Evolutionary conservation across 2,329 filamentous ascomycete genomes (phyloP).

Genomic region (Aspergillus ochraceoroseus): DNA sequence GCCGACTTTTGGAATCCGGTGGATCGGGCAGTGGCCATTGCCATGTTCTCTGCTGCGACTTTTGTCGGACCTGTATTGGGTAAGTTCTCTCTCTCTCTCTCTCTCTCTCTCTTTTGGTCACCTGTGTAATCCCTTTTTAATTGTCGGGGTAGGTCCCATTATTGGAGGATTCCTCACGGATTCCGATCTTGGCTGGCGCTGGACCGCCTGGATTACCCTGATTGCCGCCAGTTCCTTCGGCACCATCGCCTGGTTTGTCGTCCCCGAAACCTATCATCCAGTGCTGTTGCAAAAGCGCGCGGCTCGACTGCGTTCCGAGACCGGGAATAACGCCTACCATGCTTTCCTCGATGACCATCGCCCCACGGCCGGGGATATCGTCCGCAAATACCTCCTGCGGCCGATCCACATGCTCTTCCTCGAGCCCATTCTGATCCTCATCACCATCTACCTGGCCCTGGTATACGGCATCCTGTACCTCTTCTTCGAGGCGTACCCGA

Average conservation of each 20-base stretch:
- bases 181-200: constrained; percentile 52
- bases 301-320: constrained; percentile 45
- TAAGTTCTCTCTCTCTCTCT: constrained; percentile 11
- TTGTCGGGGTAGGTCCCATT: constrained; percentile 45
- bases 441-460: constrained; percentile 45
- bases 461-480: constrained; percentile 39
- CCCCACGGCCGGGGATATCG: constrained; percentile 38
- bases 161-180: constrained; percentile 49
- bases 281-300: constrained; percentile 49
- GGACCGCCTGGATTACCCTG: constrained; percentile 54
- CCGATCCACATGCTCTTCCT: constrained; percentile 46
- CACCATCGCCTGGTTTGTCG: constrained; percentile 42
- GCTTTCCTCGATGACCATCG: constrained; percentile 44
- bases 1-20: constrained; percentile 49
- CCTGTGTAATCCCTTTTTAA: no score
- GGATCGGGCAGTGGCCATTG: constrained; percentile 45
- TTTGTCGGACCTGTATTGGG: constrained; percentile 49
- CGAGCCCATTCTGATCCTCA: constrained; percentile 47
- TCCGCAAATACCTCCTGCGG: constrained; percentile 44
- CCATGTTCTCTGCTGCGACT: constrained; percentile 43
- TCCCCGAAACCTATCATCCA: constrained; percentile 50
- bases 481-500: constrained; percentile 42
- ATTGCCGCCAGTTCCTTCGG: constrained; percentile 47
- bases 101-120: no score
- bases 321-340: constrained; percentile 45